Conservation (phyloP, 352 stramenopile species). For the Globisporangium paddicum region DNA sequence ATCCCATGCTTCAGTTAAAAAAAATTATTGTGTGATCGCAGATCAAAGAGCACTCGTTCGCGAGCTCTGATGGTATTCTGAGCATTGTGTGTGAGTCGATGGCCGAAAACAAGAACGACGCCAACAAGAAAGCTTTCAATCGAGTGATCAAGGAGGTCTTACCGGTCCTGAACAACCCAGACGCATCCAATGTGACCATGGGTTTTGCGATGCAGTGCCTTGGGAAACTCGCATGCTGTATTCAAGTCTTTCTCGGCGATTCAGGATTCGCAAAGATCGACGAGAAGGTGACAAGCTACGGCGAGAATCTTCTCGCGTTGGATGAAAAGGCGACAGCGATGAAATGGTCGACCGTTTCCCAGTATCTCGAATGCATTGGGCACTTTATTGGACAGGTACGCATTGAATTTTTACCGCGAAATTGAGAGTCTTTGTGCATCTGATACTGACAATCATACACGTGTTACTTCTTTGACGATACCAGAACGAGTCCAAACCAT, state of each 20-base stretch:
- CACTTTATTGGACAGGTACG: conserved; percentile 53
- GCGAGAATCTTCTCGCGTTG: conserved; percentile 62
- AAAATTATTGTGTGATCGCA: too few species aligned
- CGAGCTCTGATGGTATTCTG: conserved; percentile 41
- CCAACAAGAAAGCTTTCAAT: conserved; percentile 62
- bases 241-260: conserved; percentile 46
- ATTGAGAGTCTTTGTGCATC: not conserved
- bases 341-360: conserved; percentile 54
- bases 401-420: not conserved
- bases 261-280: conserved; percentile 62
- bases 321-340: conserved; percentile 39
- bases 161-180: conserved; percentile 46
- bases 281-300: conserved; percentile 56
- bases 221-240: conserved; percentile 34
- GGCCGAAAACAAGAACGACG: conserved; percentile 32
- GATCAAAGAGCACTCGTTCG: conserved; percentile 68
- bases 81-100: conserved; percentile 35
- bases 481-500: conserved; percentile 18
- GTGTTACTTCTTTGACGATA: not conserved
- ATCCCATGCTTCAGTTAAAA: too few species aligned
- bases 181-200: conserved; percentile 25
- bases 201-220: conserved; percentile 59
- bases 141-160: conserved; percentile 73
- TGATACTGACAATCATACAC: not conserved
- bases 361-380: conserved; percentile 53